Base-by-base conservation (phyloP, 768 basidiomycete genomes). In the Pholiota molesta region DNA sequence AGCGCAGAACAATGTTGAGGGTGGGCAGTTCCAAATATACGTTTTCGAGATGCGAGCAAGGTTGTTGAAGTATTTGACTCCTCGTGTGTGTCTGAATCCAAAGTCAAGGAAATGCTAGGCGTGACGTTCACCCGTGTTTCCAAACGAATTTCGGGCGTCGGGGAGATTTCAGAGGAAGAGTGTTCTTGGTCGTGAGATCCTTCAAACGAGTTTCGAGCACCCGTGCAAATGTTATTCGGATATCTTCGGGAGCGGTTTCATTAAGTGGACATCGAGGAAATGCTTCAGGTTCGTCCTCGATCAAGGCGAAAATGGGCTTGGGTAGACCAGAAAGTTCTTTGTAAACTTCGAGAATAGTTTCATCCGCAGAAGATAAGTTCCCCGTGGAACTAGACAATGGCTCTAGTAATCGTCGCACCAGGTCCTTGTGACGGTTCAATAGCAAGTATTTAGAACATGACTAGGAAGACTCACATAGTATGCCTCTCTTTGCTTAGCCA, bases 1-100 rank as follows among this genome's bases (percentile, higher is more conserved):
- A 93, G 77, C 0, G 88, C 84, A 8, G 88, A 84, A 17, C 80
- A 75, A 68, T 92, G 91, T 56, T 75, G 80, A 14, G 78, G 82
- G 67, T 91, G 88, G 19, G 81, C 82, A 31, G 77, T 78, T 4
- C 80, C 77, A 28, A 80, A 72, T 28, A 74, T 73, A 61, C 78
- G 79, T 4, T 79, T 66, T 53, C 80, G 80, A 14, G 85, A 83
- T 19, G 80, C 72, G 11, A 85, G 71, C 29, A 87, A 68, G 1
- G 84, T 83, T 21, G 75, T 77, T 21, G 73, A 69, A 64, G 55
- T 66, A 49, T 59, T 58, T 60, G 66, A 31, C 28, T 61, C 54
- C 28, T 66, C 64, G 9, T 54, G 28, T 4, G 52, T 40, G 7
- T 31, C 49, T 16, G 65, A 63, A 56, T 67, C 69, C n/a, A 60